Evolutionary conservation across 2,329 filamentous ascomycete genomes (phyloP).

Genomic region (Sarocladium brachiariae): DNA sequence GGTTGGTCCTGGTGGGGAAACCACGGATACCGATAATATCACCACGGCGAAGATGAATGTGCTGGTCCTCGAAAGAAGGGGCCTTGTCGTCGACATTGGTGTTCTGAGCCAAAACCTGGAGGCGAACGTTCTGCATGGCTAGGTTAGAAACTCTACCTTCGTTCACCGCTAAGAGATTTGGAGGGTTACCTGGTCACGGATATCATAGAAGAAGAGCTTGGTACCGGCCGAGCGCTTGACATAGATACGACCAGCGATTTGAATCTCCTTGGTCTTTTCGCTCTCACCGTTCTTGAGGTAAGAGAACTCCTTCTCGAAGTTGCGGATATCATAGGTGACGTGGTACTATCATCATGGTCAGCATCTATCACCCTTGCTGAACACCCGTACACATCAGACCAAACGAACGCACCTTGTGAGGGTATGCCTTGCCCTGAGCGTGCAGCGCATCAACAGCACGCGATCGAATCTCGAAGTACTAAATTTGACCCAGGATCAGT

Average conservation of each 20-base stretch:
- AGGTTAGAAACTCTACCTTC: too few relatives aligned
- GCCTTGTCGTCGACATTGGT: constrained; percentile 65
- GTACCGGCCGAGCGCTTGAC: constrained; percentile 74
- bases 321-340: constrained; percentile 71
- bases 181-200: constrained; percentile 27
- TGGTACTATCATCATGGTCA: constrained; percentile 50
- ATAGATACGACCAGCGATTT: constrained; percentile 81
- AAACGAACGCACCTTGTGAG: constrained; percentile 56
- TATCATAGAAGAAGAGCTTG: constrained; percentile 88
- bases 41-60: constrained; percentile 80
- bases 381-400: not conserved
- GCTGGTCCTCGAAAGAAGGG: constrained; percentile 73
- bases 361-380: not conserved
- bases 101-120: constrained; percentile 90
- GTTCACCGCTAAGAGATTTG: too few relatives aligned
- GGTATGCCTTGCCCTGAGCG: constrained; percentile 52
- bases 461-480: constrained; percentile 93
- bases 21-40: constrained; percentile 69
- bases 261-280: constrained; percentile 66
- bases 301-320: constrained; percentile 72
- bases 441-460: constrained; percentile 54
- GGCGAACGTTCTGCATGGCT: constrained; percentile 45
- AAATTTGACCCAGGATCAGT: too few relatives aligned
- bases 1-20: constrained; percentile 57
- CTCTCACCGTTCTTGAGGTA: constrained; percentile 84